Percentiles rank a stretch among this genome's conserved stretches.
Conservation (phyloP, 495 filamentous ascomycete species). For the Aspergillus cavernicola region DNA sequence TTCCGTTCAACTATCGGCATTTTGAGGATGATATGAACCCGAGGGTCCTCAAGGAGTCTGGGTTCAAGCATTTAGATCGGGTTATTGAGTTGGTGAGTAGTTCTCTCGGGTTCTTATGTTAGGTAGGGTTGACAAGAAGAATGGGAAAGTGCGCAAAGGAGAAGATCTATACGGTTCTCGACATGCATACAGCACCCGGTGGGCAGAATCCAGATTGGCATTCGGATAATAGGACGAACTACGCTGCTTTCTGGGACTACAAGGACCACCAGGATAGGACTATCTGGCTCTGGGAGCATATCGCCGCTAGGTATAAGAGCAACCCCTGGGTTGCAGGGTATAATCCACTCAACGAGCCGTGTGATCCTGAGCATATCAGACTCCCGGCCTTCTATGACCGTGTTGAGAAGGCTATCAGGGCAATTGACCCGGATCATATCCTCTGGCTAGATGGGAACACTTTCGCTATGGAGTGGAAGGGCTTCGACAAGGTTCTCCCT, state of each 20-base stretch:
- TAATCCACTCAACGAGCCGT: slow-evolving; percentile 64
- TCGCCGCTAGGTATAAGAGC: slow-evolving; percentile 52
- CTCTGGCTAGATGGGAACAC: slow-evolving; percentile 65
- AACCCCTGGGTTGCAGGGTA: slow-evolving; percentile 61
- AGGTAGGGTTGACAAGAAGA: not conserved
- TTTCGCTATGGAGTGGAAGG: slow-evolving; percentile 54
- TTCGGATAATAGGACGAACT: slow-evolving; percentile 49
- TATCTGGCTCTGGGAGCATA: slow-evolving; percentile 56
- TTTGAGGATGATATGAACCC: slow-evolving; percentile 64
- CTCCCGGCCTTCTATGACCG: slow-evolving; percentile 55
- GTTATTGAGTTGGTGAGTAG: slow-evolving; percentile 42
- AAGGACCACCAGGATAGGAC: slow-evolving; percentile 59
- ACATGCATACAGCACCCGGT: slow-evolving; percentile 61
- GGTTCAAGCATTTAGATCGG: slow-evolving; percentile 58
- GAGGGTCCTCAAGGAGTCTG: slow-evolving; percentile 50
- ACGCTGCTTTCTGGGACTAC: slow-evolving; percentile 62
- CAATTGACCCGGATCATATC: slow-evolving; percentile 52
- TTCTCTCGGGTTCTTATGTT: not conserved
- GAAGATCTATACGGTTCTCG: slow-evolving; percentile 58
- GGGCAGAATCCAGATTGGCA: slow-evolving; percentile 68
- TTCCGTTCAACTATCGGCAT: slow-evolving; percentile 64
- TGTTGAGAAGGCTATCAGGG: slow-evolving; percentile 55
- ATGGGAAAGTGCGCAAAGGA: slow-evolving; percentile 45
- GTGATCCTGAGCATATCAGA: slow-evolving; percentile 52
- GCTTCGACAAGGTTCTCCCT: slow-evolving; percentile 42